Evolutionary conservation across 73 alveolate genomes (phyloP).

Genomic region (Breviolum minutum): DNA sequence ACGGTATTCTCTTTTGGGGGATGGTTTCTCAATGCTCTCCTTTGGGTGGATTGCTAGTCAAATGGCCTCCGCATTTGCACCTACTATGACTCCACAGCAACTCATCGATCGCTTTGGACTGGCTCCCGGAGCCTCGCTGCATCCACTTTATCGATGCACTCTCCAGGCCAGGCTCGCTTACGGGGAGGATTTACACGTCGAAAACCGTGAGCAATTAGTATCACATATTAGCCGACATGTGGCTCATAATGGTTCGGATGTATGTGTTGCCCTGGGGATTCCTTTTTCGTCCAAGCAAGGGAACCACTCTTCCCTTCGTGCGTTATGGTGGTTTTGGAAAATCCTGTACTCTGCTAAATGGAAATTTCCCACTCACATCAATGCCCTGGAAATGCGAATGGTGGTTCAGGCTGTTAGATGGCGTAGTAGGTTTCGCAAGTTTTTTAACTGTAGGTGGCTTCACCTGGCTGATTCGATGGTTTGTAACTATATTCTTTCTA

Average conservation of each 20-base stretch:
- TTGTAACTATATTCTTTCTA: not conserved
- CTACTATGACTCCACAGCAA: no score
- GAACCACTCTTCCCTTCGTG: not conserved
- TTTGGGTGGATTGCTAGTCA: not conserved
- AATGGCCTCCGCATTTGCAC: not conserved
- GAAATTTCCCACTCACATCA: not conserved
- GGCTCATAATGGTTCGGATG: not conserved
- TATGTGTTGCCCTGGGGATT: not conserved
- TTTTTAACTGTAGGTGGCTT: not conserved
- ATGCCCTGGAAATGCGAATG: not conserved
- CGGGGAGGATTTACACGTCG: no score
- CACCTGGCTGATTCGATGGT: conserved; percentile 15
- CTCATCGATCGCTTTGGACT: not conserved
- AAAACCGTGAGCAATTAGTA: no score
- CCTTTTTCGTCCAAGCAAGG: not conserved
- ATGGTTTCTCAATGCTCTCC: not conserved
- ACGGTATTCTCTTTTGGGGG: not conserved
- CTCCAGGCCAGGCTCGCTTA: no score
- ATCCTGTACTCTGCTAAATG: not conserved
- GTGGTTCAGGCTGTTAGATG: not conserved
- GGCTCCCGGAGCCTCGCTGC: no score
- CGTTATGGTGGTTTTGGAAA: not conserved
- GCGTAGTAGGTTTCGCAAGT: not conserved
- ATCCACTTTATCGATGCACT: no score
- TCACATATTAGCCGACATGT: not conserved